Evolutionary conservation across 2,329 filamentous ascomycete genomes (phyloP), one percentile per base, ranked within the genome.

Genomic region (Rhinocladiella mackenziei): DNA sequence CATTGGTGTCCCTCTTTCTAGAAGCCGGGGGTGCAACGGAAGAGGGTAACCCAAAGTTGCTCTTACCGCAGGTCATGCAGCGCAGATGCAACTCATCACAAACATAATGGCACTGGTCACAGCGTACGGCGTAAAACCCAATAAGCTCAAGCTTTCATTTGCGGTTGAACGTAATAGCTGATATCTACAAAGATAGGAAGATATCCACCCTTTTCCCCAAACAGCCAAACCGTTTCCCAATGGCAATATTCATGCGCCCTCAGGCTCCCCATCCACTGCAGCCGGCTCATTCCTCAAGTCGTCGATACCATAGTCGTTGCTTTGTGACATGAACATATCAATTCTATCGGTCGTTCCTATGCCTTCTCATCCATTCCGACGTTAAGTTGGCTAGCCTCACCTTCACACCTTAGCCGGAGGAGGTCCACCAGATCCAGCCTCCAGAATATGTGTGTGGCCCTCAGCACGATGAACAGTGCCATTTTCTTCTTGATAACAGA

Each of bases 371-470:
- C 32, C 19, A 35, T n/a, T n/a, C 32, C 11, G n/a, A 23, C 26
- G 32, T 29, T 15, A 17, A 29, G 13, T 35, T 7, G 5, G 19
- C 15, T 9, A 31, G 4, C 13, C 20, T 29, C 32, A 28, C 18
- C 33, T 33, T 40, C 36, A 55, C 14, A 51, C 54, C 48, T 57
- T 57, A 17, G 49, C 47, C 7, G 55, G 53, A 10, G 55, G 55
- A 14, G 51, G 44, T 20, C 53, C 53, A 23, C 55, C 64, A 13
- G 67, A 56, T 11, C 58, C 69, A 30, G 87, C 86, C 63, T 94
- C 89, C 26, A 97, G 73, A 9, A 89, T 81, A 62, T 98, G 92
- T 1, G 77, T 81, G 64, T 98, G 92, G 38, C 86, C 84, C 7
- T 80, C 74, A 2, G 85, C 86, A 35, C 77, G 80, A 47, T 87